Conservation (phyloP, 2,329 filamentous ascomycete species). For the Elsinoe necatrix region DNA sequence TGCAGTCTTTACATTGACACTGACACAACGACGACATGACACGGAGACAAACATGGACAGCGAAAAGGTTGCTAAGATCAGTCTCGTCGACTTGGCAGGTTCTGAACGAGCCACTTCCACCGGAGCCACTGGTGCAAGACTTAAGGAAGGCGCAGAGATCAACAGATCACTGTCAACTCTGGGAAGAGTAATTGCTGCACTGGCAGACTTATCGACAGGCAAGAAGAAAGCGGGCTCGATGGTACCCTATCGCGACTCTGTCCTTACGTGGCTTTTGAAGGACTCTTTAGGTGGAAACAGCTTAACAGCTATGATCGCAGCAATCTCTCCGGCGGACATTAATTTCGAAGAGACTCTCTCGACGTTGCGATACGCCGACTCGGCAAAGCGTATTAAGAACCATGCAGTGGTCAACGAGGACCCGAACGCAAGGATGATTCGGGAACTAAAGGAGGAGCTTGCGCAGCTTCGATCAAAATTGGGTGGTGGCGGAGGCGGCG, state of each 20-base stretch:
- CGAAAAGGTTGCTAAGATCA: conserved; percentile 97
- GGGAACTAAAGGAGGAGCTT: conserved; percentile 92
- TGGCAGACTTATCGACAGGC: conserved; percentile 80
- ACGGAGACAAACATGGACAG: conserved; percentile 91
- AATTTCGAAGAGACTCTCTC: conserved; percentile 98
- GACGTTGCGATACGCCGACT: conserved; percentile 92
- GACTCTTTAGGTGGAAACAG: conserved; percentile 97
- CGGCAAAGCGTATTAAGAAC: conserved; percentile 98
- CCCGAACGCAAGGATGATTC: conserved; percentile 96
- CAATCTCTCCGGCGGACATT: conserved; percentile 95
- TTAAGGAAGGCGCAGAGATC: conserved; percentile 98
- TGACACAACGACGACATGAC: conserved; percentile 90
- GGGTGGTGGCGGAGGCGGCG: conserved; percentile 37
- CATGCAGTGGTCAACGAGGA: conserved; percentile 98
- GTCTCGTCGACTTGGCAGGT: conserved; percentile 92
- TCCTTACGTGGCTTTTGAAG: conserved; percentile 93
- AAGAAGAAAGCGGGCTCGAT: conserved; percentile 73
- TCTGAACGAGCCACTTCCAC: conserved; percentile 97
- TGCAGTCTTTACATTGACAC: conserved; percentile 91
- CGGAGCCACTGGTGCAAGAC: conserved; percentile 83
- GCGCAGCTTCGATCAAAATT: conserved; percentile 80
- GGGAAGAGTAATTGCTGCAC: conserved; percentile 90
- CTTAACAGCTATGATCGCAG: conserved; percentile 99
- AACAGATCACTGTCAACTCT: conserved; percentile 94
- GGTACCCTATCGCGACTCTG: conserved; percentile 93